phyloP scores from a whole-genome alignment of 176 grass and related monocot genomes.

The Aegilops umbellulata region DNA sequence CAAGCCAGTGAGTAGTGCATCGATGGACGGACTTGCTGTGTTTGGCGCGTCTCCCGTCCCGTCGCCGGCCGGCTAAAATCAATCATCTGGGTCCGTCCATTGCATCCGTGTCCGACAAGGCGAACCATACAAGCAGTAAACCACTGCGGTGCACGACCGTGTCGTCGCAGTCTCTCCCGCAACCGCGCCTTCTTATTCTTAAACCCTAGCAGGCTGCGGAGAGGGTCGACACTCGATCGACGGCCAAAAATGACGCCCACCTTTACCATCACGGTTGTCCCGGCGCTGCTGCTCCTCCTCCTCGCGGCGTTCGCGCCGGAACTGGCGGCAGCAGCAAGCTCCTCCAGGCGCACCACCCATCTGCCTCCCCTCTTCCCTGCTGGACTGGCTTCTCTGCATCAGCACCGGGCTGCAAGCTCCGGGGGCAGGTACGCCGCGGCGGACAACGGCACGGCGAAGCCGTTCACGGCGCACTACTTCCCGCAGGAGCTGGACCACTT shows the following conservation, averaged over 20 bases:
- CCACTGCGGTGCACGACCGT: neutral
- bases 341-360: neutral
- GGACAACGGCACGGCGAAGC: constrained; percentile 13
- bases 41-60: too few species aligned
- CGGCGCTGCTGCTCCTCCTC: neutral
- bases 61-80: too few species aligned
- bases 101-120: neutral
- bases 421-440: neutral
- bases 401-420: neutral
- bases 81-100: neutral
- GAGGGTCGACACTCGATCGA: too few species aligned
- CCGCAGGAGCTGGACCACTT: constrained; percentile 93
- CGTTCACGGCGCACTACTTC: constrained; percentile 81
- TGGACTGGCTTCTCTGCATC: neutral
- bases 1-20: too few species aligned
- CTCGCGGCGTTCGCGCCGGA: neutral
- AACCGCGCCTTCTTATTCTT: neutral
- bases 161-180: neutral
- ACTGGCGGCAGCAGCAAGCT: neutral
- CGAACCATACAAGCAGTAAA: neutral
- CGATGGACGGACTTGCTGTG: too few species aligned
- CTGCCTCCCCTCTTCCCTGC: neutral
- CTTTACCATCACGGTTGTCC: neutral
- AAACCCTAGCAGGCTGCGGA: neutral
- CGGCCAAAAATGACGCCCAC: neutral